Conservation (phyloP, 352 stramenopile genomes). For the Phytophthora europaea region DNA sequence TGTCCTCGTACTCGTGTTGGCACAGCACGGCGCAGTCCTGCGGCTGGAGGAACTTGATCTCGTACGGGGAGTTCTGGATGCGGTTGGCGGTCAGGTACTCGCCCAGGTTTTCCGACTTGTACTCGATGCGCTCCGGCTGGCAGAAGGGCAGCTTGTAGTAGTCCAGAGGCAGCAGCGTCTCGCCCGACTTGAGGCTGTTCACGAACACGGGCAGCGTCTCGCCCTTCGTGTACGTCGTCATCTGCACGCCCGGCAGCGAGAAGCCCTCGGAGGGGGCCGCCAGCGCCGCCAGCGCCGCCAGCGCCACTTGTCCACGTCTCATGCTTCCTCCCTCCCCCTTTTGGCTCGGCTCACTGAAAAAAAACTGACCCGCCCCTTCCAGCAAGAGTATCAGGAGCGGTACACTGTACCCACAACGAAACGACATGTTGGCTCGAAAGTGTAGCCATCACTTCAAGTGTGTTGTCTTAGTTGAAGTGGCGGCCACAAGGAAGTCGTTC, state of each 20-base stretch:
- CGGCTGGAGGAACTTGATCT: slow-evolving; percentile 91
- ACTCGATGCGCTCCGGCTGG: slow-evolving; percentile 92
- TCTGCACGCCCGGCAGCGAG: slow-evolving; percentile 88
- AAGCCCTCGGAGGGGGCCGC: slow-evolving; percentile 47
- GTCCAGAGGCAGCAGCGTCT: slow-evolving; percentile 97
- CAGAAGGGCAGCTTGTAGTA: slow-evolving; percentile 99
- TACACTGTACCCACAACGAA: not conserved
- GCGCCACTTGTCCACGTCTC: slow-evolving; percentile 35
- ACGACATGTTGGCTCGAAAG: not conserved
- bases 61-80: slow-evolving; percentile 99
- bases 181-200: slow-evolving; percentile 95
- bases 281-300: slow-evolving; percentile 29
- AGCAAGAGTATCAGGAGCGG: not conserved
- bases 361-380: not conserved
- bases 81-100: slow-evolving; percentile 99
- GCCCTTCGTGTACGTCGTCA: slow-evolving; percentile 89
- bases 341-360: not conserved
- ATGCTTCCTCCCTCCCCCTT: slow-evolving; percentile 23
- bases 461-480: not conserved
- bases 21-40: slow-evolving; percentile 82
- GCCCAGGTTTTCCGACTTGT: slow-evolving; percentile 99
- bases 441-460: not conserved
- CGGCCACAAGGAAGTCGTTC: no score
- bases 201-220: slow-evolving; percentile 93
- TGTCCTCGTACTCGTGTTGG: slow-evolving; percentile 92